phyloP scores from a whole-genome alignment of 2,329 filamentous ascomycete genomes.

The Microcyclospora tardicrescens region DNA sequence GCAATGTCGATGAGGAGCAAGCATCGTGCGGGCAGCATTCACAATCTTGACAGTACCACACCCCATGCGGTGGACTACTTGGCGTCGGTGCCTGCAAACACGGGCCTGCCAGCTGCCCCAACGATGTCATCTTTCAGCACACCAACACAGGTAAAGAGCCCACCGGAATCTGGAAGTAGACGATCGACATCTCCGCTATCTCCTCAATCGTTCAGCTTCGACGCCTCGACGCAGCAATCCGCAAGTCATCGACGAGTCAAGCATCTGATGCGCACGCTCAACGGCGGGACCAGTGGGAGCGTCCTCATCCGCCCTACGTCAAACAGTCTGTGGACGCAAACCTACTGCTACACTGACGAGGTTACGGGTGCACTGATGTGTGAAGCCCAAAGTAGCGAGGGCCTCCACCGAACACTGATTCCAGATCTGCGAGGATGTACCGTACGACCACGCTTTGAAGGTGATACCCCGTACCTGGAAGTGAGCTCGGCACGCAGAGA shows the following conservation, averaged over 20 bases:
- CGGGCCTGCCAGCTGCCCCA: constrained; percentile 15
- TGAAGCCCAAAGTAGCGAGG: constrained; percentile 53
- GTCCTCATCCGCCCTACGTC: constrained; percentile 56
- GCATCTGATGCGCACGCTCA: constrained; percentile 62
- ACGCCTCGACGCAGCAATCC: constrained; percentile 18
- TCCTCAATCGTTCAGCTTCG: constrained; percentile 16
- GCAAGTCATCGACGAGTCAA: constrained; percentile 50
- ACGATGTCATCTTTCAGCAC: constrained; percentile 20
- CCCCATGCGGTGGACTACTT: constrained; percentile 19
- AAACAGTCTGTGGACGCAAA: constrained; percentile 51
- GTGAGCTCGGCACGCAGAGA: constrained; percentile 41
- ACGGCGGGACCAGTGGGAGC: constrained; percentile 67
- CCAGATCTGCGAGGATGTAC: constrained; percentile 62
- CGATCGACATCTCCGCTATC: constrained; percentile 21
- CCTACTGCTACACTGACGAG: constrained; percentile 68
- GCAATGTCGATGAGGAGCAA: constrained; percentile 37
- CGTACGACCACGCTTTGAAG: constrained; percentile 41
- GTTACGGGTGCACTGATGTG: constrained; percentile 63
- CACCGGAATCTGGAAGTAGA: constrained; percentile 9
- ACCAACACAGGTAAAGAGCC: constrained; percentile 9
- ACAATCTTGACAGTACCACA: constrained; percentile 47
- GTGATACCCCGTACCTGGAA: constrained; percentile 37
- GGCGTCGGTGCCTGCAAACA: constrained; percentile 18
- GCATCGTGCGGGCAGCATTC: constrained; percentile 57
- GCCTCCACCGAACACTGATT: constrained; percentile 55